phyloP scores from a whole-genome alignment of 352 stramenopile species.

The Globisporangium splendens region DNA sequence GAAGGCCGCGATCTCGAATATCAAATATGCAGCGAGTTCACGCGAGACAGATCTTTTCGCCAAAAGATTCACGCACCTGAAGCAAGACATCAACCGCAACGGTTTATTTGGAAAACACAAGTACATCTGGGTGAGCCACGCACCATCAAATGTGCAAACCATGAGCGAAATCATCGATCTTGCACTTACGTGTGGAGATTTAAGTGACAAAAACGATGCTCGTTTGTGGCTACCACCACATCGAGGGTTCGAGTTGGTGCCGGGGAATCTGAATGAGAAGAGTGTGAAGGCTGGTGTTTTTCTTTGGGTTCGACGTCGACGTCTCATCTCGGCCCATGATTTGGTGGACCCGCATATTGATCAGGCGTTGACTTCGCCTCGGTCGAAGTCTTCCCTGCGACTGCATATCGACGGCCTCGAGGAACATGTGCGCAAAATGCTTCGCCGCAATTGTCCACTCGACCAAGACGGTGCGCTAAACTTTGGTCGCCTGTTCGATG shows the following conservation, averaged over 20 bases:
- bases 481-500: constrained; percentile 68
- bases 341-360: constrained; percentile 50
- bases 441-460: constrained; percentile 67
- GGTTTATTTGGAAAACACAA: constrained; percentile 69
- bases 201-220: constrained; percentile 63
- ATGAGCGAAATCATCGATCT: constrained; percentile 65
- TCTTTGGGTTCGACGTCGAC: constrained; percentile 55
- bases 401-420: constrained; percentile 68
- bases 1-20: constrained; percentile 58
- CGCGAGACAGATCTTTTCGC: constrained; percentile 71
- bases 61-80: constrained; percentile 71
- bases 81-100: constrained; percentile 63
- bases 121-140: constrained; percentile 72
- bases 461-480: constrained; percentile 78
- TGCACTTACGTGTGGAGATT: constrained; percentile 54
- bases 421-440: constrained; percentile 58
- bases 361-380: constrained; percentile 32
- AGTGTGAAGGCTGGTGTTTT: constrained; percentile 52
- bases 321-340: constrained; percentile 31
- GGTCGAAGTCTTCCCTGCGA: constrained; percentile 33
- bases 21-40: constrained; percentile 56
- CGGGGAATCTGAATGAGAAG: constrained; percentile 68
- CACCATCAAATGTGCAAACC: constrained; percentile 39
- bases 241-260: constrained; percentile 71
- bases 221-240: constrained; percentile 64